Conservation (phyloP, 2,329 filamentous ascomycete species). For the Zalaria sp. region DNA sequence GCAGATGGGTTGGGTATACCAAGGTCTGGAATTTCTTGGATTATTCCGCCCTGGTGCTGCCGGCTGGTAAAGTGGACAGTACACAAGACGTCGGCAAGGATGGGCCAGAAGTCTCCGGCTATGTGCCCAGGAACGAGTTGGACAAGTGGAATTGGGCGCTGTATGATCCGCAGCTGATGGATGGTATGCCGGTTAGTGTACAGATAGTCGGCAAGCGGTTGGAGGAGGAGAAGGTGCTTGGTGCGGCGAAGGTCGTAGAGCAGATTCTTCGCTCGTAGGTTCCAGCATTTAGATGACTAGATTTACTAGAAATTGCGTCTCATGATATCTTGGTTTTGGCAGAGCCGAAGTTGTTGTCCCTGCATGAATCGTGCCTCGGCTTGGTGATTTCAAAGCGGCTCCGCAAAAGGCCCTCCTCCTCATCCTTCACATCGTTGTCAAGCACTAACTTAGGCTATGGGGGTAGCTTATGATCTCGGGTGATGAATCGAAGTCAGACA, state of each 20-base stretch:
- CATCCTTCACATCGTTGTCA: no score
- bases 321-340: no score
- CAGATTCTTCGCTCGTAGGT: no score
- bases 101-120: conserved; percentile 21
- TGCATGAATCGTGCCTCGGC: no score
- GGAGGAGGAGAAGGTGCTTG: conserved; percentile 73
- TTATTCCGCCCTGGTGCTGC: conserved; percentile 44
- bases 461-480: no score
- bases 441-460: no score
- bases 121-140: conserved; percentile 33
- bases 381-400: no score
- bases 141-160: conserved; percentile 39
- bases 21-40: conserved; percentile 28
- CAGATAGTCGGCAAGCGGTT: conserved; percentile 65
- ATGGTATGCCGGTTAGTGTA: conserved; percentile 68
- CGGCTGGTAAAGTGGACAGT: conserved; percentile 33
- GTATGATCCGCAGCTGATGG: conserved; percentile 71
- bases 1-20: conserved; percentile 17
- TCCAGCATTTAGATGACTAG: no score
- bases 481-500: no score
- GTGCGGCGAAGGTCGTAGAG: conserved; percentile 62
- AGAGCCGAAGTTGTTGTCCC: no score
- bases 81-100: conserved; percentile 14
- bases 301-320: no score
- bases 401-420: no score